Conservation (phyloP, 805 yeast species). For the Phaffomyces thermotolerans region DNA sequence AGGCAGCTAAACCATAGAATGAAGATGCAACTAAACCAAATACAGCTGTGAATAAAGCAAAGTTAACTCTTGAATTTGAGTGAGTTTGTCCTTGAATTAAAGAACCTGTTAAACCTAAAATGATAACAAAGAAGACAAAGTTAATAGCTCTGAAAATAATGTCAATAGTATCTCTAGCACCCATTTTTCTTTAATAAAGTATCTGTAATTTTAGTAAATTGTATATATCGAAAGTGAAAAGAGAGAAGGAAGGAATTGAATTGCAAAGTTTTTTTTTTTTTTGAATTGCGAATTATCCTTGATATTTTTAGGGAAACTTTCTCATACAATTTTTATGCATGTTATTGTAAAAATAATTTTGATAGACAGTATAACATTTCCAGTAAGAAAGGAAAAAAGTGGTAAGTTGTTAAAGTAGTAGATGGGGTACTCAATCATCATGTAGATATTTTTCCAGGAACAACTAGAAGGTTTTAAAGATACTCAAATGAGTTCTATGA, state of each 20-base stretch:
- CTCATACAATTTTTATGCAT: no score
- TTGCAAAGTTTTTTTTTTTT: background rate
- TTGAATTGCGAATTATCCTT: background rate
- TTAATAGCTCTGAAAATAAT: constrained; percentile 65
- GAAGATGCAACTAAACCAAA: constrained; percentile 79
- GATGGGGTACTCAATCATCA: no score
- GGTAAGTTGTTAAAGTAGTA: no score
- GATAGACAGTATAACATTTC: no score
- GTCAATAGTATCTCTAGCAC: constrained; percentile 42
- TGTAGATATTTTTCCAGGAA: no score
- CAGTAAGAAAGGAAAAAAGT: no score
- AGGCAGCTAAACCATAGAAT: constrained; percentile 72
- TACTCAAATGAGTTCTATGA: no score
- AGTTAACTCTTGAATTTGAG: constrained; percentile 73
- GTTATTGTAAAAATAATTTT: no score
- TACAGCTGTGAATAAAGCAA: constrained; percentile 79
- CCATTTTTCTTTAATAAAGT: constrained; percentile 2
- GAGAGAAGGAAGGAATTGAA: background rate
- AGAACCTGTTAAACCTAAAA: constrained; percentile 86
- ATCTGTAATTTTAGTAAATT: no score
- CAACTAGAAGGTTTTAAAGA: no score
- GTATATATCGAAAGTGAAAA: background rate
- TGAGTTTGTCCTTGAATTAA: constrained; percentile 61
- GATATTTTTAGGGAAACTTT: background rate
- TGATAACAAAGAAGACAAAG: constrained; percentile 68